phyloP scores from a whole-genome alignment of 2,329 filamentous ascomycete genomes.

The Sphaerostilbella broomeana region DNA sequence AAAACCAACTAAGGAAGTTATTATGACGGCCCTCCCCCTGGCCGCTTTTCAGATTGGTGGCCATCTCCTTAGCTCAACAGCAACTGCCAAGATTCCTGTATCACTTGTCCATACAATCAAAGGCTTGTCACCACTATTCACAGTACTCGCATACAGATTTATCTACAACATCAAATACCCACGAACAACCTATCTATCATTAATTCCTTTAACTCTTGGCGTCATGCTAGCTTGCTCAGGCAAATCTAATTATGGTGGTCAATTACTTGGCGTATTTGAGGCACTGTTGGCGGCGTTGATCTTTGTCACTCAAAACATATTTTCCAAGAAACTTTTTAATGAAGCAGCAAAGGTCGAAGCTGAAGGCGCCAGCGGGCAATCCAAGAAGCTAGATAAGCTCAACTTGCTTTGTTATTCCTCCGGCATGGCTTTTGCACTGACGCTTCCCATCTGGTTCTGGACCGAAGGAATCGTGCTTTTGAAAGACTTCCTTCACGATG shows the following conservation, averaged over 20 bases:
- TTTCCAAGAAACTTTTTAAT: conserved; percentile 96
- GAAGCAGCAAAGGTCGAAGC: conserved; percentile 80
- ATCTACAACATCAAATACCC: conserved; percentile 88
- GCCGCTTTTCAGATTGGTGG: conserved; percentile 90
- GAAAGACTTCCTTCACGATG: conserved; percentile 71
- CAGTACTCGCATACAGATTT: conserved; percentile 84
- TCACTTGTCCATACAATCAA: conserved; percentile 98
- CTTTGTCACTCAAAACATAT: conserved; percentile 97
- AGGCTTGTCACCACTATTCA: conserved; percentile 90
- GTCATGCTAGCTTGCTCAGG: conserved; percentile 95
- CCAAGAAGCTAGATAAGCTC: conserved; percentile 87
- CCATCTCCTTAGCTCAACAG: conserved; percentile 88
- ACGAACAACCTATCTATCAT: conserved; percentile 75
- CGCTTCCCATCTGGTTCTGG: conserved; percentile 87
- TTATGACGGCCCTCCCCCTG: conserved; percentile 81
- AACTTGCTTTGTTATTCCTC: conserved; percentile 98
- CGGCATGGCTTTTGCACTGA: conserved; percentile 81
- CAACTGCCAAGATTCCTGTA: conserved; percentile 90
- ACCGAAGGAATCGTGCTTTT: conserved; percentile 76
- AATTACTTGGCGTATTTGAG: conserved; percentile 83
- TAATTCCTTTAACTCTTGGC: conserved; percentile 87
- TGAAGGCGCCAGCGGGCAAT: conserved; percentile 55
- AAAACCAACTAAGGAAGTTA: conserved; percentile 70
- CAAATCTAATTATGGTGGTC: conserved; percentile 67
- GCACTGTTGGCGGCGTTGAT: conserved; percentile 86